phyloP scores from a whole-genome alignment of 1,139 yeast species.

The Nakaseomyces glabratus region DNA sequence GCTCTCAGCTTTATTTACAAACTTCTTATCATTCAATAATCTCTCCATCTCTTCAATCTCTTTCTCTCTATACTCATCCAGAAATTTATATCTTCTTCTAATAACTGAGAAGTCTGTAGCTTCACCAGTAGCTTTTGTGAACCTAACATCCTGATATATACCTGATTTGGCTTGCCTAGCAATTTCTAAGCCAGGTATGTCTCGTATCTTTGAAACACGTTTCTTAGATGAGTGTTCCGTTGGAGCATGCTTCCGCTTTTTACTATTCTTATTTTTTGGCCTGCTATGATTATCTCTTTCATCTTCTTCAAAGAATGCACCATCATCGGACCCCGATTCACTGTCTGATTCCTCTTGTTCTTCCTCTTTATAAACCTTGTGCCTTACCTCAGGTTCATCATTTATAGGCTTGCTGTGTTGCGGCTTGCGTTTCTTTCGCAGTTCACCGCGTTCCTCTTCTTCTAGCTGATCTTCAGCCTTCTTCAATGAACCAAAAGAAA shows the following conservation, averaged over 20 bases:
- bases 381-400: slow-evolving; percentile 7
- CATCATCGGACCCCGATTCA: slow-evolving; percentile 17
- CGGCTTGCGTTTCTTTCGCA: slow-evolving; percentile 9
- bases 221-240: slow-evolving; percentile 60
- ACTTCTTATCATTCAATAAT: slow-evolving; percentile 49
- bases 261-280: slow-evolving; percentile 26
- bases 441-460: slow-evolving; percentile 26
- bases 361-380: slow-evolving; percentile 13
- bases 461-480: slow-evolving; percentile 46
- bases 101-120: slow-evolving; percentile 62
- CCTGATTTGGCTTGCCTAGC: slow-evolving; percentile 33
- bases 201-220: slow-evolving; percentile 53
- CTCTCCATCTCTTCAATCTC: slow-evolving; percentile 57
- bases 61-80: slow-evolving; percentile 72
- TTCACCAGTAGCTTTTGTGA: slow-evolving; percentile 82
- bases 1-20: slow-evolving; percentile 36
- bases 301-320: slow-evolving; percentile 28
- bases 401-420: slow-evolving; percentile 7
- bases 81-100: slow-evolving; percentile 69
- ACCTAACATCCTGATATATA: slow-evolving; percentile 70
- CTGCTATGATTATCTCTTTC: slow-evolving; percentile 10
- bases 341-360: slow-evolving; percentile 19
- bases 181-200: slow-evolving; percentile 59
- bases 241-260: slow-evolving; percentile 69
- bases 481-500: slow-evolving; percentile 54